phyloP scores from a whole-genome alignment of 768 basidiomycete genomes.

The Pleurotus ostreatus region DNA sequence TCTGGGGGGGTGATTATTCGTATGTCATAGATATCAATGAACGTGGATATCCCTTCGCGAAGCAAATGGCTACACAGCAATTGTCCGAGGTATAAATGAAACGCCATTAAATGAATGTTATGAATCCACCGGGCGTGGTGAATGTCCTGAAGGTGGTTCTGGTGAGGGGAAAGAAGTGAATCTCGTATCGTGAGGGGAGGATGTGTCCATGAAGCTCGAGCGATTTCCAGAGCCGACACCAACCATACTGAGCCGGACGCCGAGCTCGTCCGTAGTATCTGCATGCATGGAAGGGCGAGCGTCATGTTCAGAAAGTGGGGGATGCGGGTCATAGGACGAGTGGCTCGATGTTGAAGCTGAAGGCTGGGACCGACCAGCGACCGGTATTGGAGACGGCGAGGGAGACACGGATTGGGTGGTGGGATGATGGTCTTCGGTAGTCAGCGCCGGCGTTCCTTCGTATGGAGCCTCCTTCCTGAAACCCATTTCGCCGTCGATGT shows the following conservation, averaged over 20 bases:
- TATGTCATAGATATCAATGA: too few species aligned
- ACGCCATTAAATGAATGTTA: too few species aligned
- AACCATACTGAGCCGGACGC: slow-evolving; percentile 30
- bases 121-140: too few species aligned
- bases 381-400: not conserved
- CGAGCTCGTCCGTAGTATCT: slow-evolving; percentile 18
- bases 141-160: too few species aligned
- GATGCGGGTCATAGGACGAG: slow-evolving; percentile 16
- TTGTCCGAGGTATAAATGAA: too few species aligned
- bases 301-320: slow-evolving; percentile 24
- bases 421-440: slow-evolving; percentile 16
- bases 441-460: not conserved
- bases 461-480: not conserved
- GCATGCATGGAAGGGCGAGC: slow-evolving; percentile 16
- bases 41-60: too few species aligned
- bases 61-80: too few species aligned
- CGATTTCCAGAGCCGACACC: slow-evolving; percentile 41
- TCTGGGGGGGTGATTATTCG: too few species aligned
- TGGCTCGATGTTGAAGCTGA: not conserved
- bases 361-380: not conserved
- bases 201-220: slow-evolving; percentile 21
- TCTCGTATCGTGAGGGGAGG: not conserved
- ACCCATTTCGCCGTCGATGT: not conserved
- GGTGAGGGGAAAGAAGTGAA: too few species aligned
- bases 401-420: slow-evolving; percentile 3